Conservation (phyloP, 768 basidiomycete genomes). For the Kwoniella sp. region DNA sequence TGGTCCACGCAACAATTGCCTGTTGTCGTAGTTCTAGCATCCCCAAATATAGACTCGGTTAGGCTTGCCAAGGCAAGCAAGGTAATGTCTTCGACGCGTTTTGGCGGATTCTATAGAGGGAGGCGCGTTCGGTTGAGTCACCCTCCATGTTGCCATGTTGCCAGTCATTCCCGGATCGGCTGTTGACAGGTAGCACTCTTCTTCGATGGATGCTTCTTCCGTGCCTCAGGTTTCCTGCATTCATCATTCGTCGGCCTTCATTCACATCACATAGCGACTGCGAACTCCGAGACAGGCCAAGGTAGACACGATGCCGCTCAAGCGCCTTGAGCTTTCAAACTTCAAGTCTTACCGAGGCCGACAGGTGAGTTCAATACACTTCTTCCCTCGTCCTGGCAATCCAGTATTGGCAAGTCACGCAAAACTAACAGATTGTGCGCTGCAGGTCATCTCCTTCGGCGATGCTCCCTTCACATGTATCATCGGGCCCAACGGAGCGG, state of each 20-base stretch:
- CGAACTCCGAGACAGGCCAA: not conserved
- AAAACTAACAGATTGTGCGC: not conserved
- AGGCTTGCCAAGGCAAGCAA: not conserved
- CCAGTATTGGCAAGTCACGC: too few species aligned
- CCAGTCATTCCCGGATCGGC: not conserved
- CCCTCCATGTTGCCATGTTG: not conserved
- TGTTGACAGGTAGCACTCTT: not conserved
- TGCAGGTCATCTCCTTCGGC: conserved; percentile 60
- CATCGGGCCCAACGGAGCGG: conserved; percentile 98
- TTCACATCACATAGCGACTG: too few species aligned
- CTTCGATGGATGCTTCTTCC: not conserved
- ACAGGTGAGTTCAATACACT: conserved; percentile 44
- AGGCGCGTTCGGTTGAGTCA: conserved; percentile 8
- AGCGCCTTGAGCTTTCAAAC: conserved; percentile 78
- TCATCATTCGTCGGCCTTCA: too few species aligned
- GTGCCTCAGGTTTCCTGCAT: too few species aligned
- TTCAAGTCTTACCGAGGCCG: conserved; percentile 89
- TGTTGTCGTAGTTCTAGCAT: not conserved
- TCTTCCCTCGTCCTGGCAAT: not conserved
- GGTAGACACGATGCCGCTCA: conserved; percentile 55
- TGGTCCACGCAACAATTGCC: too few species aligned
- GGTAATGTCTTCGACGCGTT: not conserved
- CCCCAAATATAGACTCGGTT: not conserved
- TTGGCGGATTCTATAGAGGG: not conserved
- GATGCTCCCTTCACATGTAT: conserved; percentile 78